Evolutionary conservation across 768 basidiomycete species (phyloP), one percentile per base, ranked within the genome.

Genomic region (Guyanaporus albipodus): DNA sequence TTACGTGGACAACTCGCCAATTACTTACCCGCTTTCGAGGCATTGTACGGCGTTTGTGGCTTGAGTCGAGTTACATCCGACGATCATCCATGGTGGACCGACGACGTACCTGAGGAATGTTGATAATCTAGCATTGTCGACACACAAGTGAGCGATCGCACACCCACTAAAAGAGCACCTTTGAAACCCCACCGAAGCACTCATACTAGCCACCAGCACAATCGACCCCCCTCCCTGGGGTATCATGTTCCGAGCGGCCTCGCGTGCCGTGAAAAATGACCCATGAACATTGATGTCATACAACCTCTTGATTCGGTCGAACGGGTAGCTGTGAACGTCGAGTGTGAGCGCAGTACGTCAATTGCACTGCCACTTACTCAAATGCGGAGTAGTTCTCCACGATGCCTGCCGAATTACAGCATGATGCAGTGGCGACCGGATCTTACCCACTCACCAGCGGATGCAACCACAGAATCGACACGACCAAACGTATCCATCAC

Each of bases 221-320:
- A 97, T 88, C 46, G 83, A 85, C 0, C 92, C 91, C 29, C 78
- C 78, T 15, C 85, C 81, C 42, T 77, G 74, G 8, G 84, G 80
- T 51, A 94, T 87, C 95, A 97, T 97, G 68, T 80, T 74, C 54
- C 85, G 84, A 37, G 93, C 94, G 2, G 89, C 94, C 67, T 97
- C 93, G 22, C 95, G 84, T 9, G 95, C 95, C n/a, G 92, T 95
- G 71, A 86, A 95, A 72, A 90, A 94, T 12, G 83, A 82, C 45
- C 93, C 94, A 63, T 96, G 90, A 34, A 97, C 88, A 60, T 97
- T 97, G 73, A 97, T 81, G 59, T 92, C 91, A 62, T 86, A 89
- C 45, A 98, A 71, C 45, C 82, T 79, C 64, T 84, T 85, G 58
- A 91, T 81, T 42, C 87, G 84, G 52, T 91, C 86, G 42, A 83